A percentile compares a stretch with the other conserved stretches of the same genome.
These are phyloP conservation scores for Mortierella sp. DNA, from an alignment of 371 early-diverging fungal species.

Conservation along the genomic window DNA sequence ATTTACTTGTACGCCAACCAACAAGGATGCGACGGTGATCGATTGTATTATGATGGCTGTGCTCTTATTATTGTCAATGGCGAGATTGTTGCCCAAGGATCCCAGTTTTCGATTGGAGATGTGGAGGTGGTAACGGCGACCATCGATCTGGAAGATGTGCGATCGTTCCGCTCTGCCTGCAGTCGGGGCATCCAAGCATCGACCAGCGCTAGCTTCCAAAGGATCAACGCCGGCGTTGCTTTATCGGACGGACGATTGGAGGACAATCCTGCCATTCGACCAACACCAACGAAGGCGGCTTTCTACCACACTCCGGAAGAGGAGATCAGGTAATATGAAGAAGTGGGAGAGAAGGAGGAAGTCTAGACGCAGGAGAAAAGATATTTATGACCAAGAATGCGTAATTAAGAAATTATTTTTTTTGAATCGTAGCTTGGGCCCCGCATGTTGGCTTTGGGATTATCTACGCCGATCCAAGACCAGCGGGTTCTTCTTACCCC, in stretches of 20 bases:
- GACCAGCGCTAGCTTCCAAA: conserved; percentile 65
- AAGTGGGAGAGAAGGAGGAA: neutral
- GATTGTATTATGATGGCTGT: conserved; percentile 97
- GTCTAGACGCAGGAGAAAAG: neutral
- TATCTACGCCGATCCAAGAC: conserved; percentile 92
- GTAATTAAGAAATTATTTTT: neutral
- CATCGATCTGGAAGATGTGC: conserved; percentile 90
- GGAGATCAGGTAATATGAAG: conserved; percentile 76
- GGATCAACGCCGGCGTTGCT: conserved; percentile 69
- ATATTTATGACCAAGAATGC: neutral
- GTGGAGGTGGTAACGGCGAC: conserved; percentile 96
- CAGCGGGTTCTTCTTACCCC: conserved; percentile 93
- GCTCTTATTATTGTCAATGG: conserved; percentile 94
- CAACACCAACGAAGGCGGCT: conserved; percentile 38
- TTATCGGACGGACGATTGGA: conserved; percentile 64
- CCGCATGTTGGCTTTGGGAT: conserved; percentile 99
- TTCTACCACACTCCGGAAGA: conserved; percentile 76
- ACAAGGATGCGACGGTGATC: conserved; percentile 98
- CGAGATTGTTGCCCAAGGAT: conserved; percentile 87
- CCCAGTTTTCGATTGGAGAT: conserved; percentile 93
- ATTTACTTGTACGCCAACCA: conserved; percentile 97
- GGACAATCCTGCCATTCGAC: conserved; percentile 31
- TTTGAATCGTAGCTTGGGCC: conserved; percentile 73
- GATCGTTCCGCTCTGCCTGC: conserved; percentile 78
- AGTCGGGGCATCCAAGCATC: conserved; percentile 90